Conservation (phyloP, 768 basidiomycete genomes). For the Trametes gibbosa region DNA sequence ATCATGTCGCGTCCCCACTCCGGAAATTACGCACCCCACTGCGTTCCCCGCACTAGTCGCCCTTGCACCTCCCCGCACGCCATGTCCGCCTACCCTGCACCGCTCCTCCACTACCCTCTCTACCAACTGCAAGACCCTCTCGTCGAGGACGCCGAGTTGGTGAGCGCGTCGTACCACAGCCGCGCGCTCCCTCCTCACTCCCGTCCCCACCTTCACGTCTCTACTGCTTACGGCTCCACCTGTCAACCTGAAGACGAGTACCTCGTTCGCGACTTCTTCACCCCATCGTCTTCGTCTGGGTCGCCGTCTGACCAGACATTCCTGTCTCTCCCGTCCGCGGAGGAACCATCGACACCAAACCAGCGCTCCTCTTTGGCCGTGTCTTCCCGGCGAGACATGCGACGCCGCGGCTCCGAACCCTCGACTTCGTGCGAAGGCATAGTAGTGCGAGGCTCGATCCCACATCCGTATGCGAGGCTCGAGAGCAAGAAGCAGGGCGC, state of each 20-base stretch:
- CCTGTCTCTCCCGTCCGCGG: neutral
- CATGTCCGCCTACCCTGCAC: neutral
- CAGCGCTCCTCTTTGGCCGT: neutral
- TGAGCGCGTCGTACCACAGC: neutral
- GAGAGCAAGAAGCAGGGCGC: constrained; percentile 57
- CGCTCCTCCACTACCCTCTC: neutral
- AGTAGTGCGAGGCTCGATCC: constrained; percentile 32
- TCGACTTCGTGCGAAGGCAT: constrained; percentile 4
- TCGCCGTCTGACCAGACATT: neutral
- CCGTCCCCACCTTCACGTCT: constrained; percentile 7
- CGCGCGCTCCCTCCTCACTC: neutral
- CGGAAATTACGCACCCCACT: neutral
- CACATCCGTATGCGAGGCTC: constrained; percentile 69
- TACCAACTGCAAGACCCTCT: neutral
- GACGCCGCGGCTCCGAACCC: constrained; percentile 2
- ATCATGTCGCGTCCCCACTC: neutral
- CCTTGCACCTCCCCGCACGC: neutral
- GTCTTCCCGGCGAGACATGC: constrained; percentile 8
- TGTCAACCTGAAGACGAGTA: neutral
- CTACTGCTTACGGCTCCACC: neutral
- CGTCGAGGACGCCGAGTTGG: neutral
- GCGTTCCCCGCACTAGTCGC: neutral
- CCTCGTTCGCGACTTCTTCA: constrained; percentile 14
- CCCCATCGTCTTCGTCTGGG: constrained; percentile 11
- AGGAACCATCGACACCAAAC: neutral